Base-by-base conservation (phyloP, 1,139 yeast species). In the Suhomyces bribrorum region DNA sequence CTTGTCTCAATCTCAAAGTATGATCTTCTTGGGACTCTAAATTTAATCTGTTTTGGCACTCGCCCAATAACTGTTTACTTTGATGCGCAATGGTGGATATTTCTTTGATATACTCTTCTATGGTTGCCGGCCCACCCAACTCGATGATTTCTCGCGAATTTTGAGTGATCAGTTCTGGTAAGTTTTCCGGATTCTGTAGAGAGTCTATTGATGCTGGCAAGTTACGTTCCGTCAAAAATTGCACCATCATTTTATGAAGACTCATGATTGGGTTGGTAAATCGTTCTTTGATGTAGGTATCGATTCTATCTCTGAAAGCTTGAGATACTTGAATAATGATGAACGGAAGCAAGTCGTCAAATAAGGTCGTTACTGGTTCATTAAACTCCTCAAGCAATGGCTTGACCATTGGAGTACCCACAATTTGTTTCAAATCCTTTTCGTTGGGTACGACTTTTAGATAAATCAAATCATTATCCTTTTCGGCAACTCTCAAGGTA, bases 391-490 rank as follows among this genome's bases (percentile, higher is more conserved):
- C 71, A 1, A 62, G 50, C 5, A 71, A 47, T 0, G 81, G 66
- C 37, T 77, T 77, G 1, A 83, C 87, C 72, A 85, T 77, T 6
- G 75, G 58, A 0, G 79, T 81, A 1, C 77, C 73, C 0, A 64
- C 56, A 4, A 83, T 64, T 0, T 66, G 55, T 1, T 79, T 66
- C 5, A 82, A 52, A 2, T 70, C 67, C 0, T 59, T 47, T 3
- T 56, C 58, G 0, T 54, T 53, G 0, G 95, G 95, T 0, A 88
- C 81, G 1, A 69, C 61, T 46, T 84, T 81, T 32, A 86, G 61
- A 58, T 87, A 87, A 5, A 89, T 81, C 51, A 88, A 67, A 53
- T 87, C 92, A 54, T 89, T 89, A 48, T 89, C 96, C 50, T 81
- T 75, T 48, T 85, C 89, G 0, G 90, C 79, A 1, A 75, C 65